Conservation (phyloP, 1,284 basidiomycete genomes). For the Melampsora larici-populina region DNA sequence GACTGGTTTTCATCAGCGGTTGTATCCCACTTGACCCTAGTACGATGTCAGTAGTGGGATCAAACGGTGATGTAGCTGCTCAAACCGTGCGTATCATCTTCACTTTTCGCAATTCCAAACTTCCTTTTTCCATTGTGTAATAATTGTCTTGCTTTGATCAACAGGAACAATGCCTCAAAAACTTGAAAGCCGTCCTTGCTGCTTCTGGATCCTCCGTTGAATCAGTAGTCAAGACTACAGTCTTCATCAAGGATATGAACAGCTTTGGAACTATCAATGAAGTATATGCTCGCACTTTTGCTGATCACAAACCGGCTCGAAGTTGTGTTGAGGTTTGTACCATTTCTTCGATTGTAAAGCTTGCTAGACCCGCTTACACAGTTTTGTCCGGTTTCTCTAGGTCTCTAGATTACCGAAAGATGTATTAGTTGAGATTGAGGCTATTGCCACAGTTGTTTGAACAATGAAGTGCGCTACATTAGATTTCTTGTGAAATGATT, state of each 20-base stretch:
- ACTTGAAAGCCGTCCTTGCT: constrained; percentile 77
- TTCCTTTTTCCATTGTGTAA: constrained; percentile 3
- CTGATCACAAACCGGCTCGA: constrained; percentile 85
- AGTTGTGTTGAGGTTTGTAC: constrained; percentile 67
- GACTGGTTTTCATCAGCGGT: constrained; percentile 83
- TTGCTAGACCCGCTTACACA: no score
- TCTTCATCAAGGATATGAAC: constrained; percentile 88
- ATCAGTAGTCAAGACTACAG: constrained; percentile 80
- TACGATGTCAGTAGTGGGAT: constrained; percentile 69
- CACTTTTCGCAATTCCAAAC: background rate
- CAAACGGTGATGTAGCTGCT: constrained; percentile 66
- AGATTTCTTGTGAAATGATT: no score
- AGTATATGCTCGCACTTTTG: constrained; percentile 61
- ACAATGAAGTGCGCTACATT: no score
- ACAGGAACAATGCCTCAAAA: constrained; percentile 73
- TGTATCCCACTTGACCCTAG: constrained; percentile 79
- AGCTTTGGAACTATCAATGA: constrained; percentile 82
- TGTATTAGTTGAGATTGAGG: constrained; percentile 87
- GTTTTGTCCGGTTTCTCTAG: constrained; percentile 32
- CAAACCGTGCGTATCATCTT: constrained; percentile 62
- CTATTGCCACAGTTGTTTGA: constrained; percentile 62
- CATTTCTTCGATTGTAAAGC: constrained; percentile 35
- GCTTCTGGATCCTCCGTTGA: constrained; percentile 72
- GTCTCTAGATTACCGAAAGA: constrained; percentile 72
- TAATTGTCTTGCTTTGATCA: background rate